Evolutionary conservation across 805 yeast genomes (phyloP), one percentile per base, ranked within the genome.

Genomic region (Helenozyma rhizophorensis): DNA sequence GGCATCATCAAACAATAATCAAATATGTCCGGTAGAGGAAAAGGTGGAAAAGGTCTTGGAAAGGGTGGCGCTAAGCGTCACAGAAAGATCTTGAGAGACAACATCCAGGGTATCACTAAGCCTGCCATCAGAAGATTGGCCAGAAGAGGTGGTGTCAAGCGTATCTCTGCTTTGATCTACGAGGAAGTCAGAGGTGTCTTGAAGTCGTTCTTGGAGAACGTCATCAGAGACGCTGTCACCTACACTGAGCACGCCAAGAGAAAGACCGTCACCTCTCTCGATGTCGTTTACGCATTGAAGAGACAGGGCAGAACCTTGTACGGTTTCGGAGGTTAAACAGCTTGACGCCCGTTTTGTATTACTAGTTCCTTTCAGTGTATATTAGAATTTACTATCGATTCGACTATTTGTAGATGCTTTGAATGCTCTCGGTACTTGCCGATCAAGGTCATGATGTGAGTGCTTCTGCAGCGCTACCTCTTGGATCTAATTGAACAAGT

Each of bases 121-220:
- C 98, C 98, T 65, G 98, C 98, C 64, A 90, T 90, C 65, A 88
- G 98, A 79, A 90, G 98, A 86, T 83, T 90, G 60, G 98, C 98
- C 33, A 90, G 98, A 83, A 88, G 98, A 86, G 98, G 98, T 76
- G 98, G 98, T 89, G 98, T 90, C 65, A 90, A 90, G 83, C 96
- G 98, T 85, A 90, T 90, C 61, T 90, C 97, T 47, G 97, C 96
- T 68, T 76, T 89, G 65, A 90, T 90, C 68, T 90, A 90, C 78
- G 98, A 90, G 74, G 97, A 90, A 76, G 96, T 93, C 62, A 88
- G 98, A 78, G 89, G 83, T 54, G 97, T 93, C 53, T 77, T 90
- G 53, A 89, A 89, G 76, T 76, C 95, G 38, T 90, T 90, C 83
- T 80, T 90, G 65, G 96, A 87, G 73, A 82, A 85, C 62, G 96